phyloP scores from a whole-genome alignment of 2,329 filamentous ascomycete genomes.

The Talaromyces sp. region DNA sequence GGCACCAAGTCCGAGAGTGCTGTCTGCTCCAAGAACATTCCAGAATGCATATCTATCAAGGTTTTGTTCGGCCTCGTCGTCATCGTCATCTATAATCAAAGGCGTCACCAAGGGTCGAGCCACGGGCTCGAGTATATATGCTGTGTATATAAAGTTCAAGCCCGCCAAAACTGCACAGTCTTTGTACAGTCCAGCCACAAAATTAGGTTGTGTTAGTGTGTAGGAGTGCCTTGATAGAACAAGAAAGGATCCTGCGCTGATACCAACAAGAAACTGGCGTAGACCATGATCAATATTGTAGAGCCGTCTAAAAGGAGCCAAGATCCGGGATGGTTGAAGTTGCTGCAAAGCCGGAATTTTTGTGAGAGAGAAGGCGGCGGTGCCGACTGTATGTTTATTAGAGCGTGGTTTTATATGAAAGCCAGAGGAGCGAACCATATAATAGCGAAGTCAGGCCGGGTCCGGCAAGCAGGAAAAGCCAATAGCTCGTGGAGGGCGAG shows the following conservation, averaged over 20 bases:
- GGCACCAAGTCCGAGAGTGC: background rate
- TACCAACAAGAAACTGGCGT: background rate
- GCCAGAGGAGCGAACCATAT: background rate
- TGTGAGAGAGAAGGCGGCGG: background rate
- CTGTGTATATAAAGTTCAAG: background rate
- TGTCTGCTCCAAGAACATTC: background rate
- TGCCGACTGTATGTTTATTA: background rate
- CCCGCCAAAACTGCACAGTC: background rate
- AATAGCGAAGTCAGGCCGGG: background rate
- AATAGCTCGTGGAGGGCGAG: background rate
- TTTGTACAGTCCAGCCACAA: background rate
- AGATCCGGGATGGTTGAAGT: background rate
- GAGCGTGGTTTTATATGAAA: background rate
- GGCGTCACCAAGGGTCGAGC: background rate
- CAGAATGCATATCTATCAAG: background rate
- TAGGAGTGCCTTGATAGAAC: background rate
- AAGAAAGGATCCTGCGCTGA: background rate
- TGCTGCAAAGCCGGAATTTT: background rate
- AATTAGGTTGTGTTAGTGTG: background rate
- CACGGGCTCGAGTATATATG: background rate
- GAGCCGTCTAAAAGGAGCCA: background rate
- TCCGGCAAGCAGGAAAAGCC: background rate
- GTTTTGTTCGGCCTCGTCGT: background rate
- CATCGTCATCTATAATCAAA: background rate
- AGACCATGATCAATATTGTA: background rate